Percentiles rank a stretch among this genome's conserved stretches.
Conservation (phyloP, 495 filamentous ascomycete genomes). For the Terfezia claveryi region DNA sequence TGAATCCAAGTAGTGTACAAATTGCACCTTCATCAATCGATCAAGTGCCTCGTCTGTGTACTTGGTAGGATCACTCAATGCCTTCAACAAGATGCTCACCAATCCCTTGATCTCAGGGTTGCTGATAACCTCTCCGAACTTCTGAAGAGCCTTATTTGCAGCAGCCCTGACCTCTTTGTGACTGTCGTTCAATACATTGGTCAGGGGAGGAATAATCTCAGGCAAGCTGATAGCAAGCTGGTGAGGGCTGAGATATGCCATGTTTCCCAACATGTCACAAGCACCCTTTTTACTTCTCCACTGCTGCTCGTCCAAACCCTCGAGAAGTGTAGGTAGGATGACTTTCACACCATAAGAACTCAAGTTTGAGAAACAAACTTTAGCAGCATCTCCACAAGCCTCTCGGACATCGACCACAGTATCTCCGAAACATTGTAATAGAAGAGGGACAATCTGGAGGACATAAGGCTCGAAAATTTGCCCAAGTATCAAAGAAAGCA, state of each 20-base stretch:
- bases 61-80: slow-evolving; percentile 90
- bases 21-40: slow-evolving; percentile 80
- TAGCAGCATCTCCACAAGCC: slow-evolving; percentile 75
- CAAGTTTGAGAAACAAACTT: slow-evolving; percentile 76
- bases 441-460: slow-evolving; percentile 80
- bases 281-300: slow-evolving; percentile 98
- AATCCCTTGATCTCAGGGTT: slow-evolving; percentile 89
- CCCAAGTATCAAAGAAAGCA: slow-evolving; percentile 65
- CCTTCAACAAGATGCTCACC: slow-evolving; percentile 79
- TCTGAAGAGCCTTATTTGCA: slow-evolving; percentile 85
- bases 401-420: slow-evolving; percentile 71
- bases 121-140: slow-evolving; percentile 94
- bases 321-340: slow-evolving; percentile 73
- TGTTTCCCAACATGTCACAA: slow-evolving; percentile 84
- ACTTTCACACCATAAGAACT: slow-evolving; percentile 92
- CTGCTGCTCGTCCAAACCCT: slow-evolving; percentile 82
- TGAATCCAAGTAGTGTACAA: slow-evolving; percentile 88
- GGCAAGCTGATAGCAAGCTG: slow-evolving; percentile 81
- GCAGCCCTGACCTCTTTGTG: slow-evolving; percentile 87
- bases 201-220: slow-evolving; percentile 88
- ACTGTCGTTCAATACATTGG: slow-evolving; percentile 81
- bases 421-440: slow-evolving; percentile 78
- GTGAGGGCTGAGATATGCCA: slow-evolving; percentile 92
- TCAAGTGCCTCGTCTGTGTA: slow-evolving; percentile 91
- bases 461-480: slow-evolving; percentile 87